Conservation (phyloP, 2,329 filamentous ascomycete species). For the Aspergillus bombycis region DNA sequence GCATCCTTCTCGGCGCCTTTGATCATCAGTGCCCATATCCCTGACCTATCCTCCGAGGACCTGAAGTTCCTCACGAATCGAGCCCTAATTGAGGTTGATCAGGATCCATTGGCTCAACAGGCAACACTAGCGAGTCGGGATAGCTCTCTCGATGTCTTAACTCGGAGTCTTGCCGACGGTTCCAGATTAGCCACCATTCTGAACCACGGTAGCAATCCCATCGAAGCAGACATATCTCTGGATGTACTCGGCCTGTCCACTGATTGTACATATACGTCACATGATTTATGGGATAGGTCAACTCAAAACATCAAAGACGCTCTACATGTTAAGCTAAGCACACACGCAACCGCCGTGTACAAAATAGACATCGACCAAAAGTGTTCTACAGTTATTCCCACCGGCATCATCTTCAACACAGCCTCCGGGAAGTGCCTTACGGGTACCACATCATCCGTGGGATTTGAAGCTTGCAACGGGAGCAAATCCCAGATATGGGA, state of each 20-base stretch:
- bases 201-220: constrained; percentile 43
- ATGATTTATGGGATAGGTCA: constrained; percentile 50
- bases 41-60: constrained; percentile 38
- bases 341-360: constrained; percentile 49
- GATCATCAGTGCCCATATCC: constrained; percentile 52
- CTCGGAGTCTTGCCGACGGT: constrained; percentile 51
- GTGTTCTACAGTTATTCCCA: constrained; percentile 40
- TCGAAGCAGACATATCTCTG: constrained; percentile 37
- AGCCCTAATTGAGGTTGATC: constrained; percentile 48
- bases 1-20: constrained; percentile 53
- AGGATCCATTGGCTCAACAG: constrained; percentile 49
- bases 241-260: constrained; percentile 40
- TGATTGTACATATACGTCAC: constrained; percentile 36
- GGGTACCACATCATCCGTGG: constrained; percentile 31
- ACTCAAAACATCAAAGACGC: constrained; percentile 24
- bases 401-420: constrained; percentile 56
- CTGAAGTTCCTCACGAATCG: constrained; percentile 45
- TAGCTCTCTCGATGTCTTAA: constrained; percentile 49
- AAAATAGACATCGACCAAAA: constrained; percentile 41
- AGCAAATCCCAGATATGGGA: constrained; percentile 50
- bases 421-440: constrained; percentile 50
- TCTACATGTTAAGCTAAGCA: constrained; percentile 34
- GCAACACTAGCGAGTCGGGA: constrained; percentile 53
- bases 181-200: constrained; percentile 53
- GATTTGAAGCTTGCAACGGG: constrained; percentile 43